phyloP scores from a whole-genome alignment of 2,329 filamentous ascomycete genomes.

The Exserohilum rostratum region DNA sequence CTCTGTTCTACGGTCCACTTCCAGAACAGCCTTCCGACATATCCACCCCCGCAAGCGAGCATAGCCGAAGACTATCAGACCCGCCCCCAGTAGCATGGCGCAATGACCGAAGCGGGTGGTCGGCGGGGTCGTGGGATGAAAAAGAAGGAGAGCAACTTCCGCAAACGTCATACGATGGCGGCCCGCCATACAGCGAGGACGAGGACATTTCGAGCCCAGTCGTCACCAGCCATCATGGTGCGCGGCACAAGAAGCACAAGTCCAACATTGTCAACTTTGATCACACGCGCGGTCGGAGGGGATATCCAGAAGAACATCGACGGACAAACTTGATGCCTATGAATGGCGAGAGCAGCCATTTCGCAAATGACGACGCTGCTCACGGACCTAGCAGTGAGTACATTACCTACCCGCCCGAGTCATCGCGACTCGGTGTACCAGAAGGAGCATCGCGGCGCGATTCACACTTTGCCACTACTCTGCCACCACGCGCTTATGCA shows the following conservation, averaged over 20 bases:
- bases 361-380: constrained; percentile 70
- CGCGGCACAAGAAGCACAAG: constrained; percentile 82
- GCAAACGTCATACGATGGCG: constrained; percentile 77
- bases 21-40: constrained; percentile 78
- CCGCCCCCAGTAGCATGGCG: constrained; percentile 75
- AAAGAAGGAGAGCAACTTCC: constrained; percentile 69
- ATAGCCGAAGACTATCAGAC: constrained; percentile 78
- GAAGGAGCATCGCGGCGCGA: constrained; percentile 52
- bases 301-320: constrained; percentile 44
- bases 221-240: constrained; percentile 69
- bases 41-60: constrained; percentile 84
- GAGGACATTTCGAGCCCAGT: constrained; percentile 90
- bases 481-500: constrained; percentile 51
- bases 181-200: constrained; percentile 93
- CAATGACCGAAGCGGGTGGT: constrained; percentile 64
- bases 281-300: constrained; percentile 44
- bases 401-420: constrained; percentile 73
- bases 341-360: constrained; percentile 74
- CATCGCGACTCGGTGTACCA: constrained; percentile 39
- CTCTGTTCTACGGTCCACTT: constrained; percentile 92
- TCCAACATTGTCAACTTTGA: constrained; percentile 51
- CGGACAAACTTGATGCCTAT: constrained; percentile 56
- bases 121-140: constrained; percentile 60
- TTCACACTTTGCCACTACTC: constrained; percentile 60
- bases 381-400: constrained; percentile 80